Conservation (phyloP, 441 rosid genomes). For the Populus tomentosa region DNA sequence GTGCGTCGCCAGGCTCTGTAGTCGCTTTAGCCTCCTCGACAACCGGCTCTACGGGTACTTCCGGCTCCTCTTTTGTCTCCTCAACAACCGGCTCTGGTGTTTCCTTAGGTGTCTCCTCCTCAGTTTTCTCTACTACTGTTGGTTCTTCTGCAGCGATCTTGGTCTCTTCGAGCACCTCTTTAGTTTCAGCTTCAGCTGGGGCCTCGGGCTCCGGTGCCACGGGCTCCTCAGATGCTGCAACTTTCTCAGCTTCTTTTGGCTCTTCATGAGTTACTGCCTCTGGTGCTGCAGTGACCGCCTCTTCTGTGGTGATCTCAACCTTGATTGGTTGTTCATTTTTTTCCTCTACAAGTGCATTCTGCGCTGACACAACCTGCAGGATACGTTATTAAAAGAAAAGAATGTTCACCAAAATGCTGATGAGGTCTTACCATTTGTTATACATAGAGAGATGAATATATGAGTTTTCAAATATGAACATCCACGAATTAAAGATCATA, state of each 20-base stretch:
- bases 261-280: neutral
- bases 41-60: constrained; percentile 16
- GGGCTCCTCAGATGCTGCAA: constrained; percentile 17
- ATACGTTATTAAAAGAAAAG: neutral
- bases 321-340: constrained; percentile 25
- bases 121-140: constrained; percentile 18
- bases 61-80: constrained; percentile 17
- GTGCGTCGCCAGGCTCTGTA: neutral
- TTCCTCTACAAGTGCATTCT: constrained; percentile 38
- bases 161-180: constrained; percentile 24
- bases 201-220: constrained; percentile 17
- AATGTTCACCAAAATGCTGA: neutral
- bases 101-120: constrained; percentile 24
- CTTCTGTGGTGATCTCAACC: constrained; percentile 24
- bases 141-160: constrained; percentile 26
- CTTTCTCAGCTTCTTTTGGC: constrained; percentile 1
- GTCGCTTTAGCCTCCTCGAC: constrained; percentile 3
- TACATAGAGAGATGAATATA: neutral
- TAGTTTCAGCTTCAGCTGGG: constrained; percentile 22
- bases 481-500: neutral
- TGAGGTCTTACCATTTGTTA: neutral
- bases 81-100: constrained; percentile 16
- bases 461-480: neutral
- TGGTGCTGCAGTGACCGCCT: constrained; percentile 9
- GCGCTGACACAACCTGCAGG: constrained; percentile 45